These are phyloP conservation scores for Trichosporon sp. DNA, from an alignment of 1,284 basidiomycete genomes.

Conservation along the genomic window DNA sequence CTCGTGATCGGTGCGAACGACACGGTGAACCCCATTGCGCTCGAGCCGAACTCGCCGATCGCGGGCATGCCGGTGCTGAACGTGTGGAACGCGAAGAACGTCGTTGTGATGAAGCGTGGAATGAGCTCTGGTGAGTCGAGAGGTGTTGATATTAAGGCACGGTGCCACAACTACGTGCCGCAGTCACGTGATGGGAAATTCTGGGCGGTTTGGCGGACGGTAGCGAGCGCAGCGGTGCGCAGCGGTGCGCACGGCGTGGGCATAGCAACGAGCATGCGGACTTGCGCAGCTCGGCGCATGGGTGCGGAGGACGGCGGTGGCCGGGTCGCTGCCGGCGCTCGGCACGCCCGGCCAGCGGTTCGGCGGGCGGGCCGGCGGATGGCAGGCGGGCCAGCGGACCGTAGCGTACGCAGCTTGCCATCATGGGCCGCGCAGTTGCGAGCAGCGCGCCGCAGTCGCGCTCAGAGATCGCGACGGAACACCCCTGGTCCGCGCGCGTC, in stretches of 20 bases:
- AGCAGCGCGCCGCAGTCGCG: not conserved
- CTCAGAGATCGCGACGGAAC: not conserved
- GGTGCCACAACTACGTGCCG: not conserved
- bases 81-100: conserved; percentile 84
- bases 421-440: not conserved
- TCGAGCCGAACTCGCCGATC: conserved; percentile 77
- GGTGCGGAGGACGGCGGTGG: not conserved
- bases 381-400: not conserved
- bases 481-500: not conserved
- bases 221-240: not conserved
- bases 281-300: not conserved
- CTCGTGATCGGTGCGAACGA: conserved; percentile 75
- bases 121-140: conserved; percentile 54
- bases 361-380: not conserved
- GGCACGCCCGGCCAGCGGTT: not conserved
- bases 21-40: conserved; percentile 79
- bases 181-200: too few species aligned
- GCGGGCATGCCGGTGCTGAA: conserved; percentile 84
- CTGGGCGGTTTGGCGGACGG: not conserved
- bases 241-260: not conserved
- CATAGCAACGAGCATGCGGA: not conserved
- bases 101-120: conserved; percentile 82
- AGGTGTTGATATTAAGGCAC: not conserved
- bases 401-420: not conserved
- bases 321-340: too few species aligned